phyloP scores from a whole-genome alignment of 805 yeast genomes.

The Wickerhamiella qilinensis region DNA sequence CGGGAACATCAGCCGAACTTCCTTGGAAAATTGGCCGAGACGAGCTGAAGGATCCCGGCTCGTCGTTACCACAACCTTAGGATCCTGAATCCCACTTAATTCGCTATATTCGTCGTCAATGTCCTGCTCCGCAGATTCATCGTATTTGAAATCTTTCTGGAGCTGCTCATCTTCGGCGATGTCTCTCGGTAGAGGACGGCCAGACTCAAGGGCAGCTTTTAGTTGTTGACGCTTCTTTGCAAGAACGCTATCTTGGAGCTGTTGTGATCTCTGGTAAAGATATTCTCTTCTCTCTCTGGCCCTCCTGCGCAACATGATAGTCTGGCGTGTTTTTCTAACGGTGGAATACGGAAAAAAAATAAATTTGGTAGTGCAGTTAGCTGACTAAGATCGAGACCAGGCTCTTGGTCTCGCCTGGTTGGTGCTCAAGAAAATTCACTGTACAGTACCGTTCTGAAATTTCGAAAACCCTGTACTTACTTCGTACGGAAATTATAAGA shows the following conservation, averaged over 20 bases:
- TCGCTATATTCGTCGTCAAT: conserved; percentile 82
- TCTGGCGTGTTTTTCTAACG: too few relatives aligned
- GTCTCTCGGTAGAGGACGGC: conserved; percentile 80
- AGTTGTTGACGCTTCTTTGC: conserved; percentile 77
- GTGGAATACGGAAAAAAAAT: too few relatives aligned
- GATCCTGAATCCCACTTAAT: conserved; percentile 76
- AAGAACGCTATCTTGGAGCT: conserved; percentile 73
- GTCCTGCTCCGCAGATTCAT: conserved; percentile 49
- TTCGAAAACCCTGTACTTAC: too few relatives aligned
- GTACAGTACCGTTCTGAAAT: too few relatives aligned
- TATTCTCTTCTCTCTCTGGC: conserved; percentile 96
- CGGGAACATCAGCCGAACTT: conserved; percentile 76
- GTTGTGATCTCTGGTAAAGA: conserved; percentile 72
- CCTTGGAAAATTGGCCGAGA: conserved; percentile 83
- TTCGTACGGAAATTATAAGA: too few relatives aligned
- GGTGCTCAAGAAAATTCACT: too few relatives aligned
- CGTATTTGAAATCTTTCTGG: conserved; percentile 71
- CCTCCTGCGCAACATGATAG: conserved; percentile 59
- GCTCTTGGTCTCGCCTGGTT: too few relatives aligned
- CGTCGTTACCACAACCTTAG: conserved; percentile 82
- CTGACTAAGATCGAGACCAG: too few relatives aligned
- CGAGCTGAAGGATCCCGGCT: conserved; percentile 81
- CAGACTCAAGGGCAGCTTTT: conserved; percentile 77
- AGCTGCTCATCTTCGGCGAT: conserved; percentile 72
- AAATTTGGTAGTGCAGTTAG: too few relatives aligned